Percentiles rank a stretch among this genome's conserved stretches.
Conservation (phyloP, 2,329 filamentous ascomycete genomes). For the Acarospora socialis region DNA sequence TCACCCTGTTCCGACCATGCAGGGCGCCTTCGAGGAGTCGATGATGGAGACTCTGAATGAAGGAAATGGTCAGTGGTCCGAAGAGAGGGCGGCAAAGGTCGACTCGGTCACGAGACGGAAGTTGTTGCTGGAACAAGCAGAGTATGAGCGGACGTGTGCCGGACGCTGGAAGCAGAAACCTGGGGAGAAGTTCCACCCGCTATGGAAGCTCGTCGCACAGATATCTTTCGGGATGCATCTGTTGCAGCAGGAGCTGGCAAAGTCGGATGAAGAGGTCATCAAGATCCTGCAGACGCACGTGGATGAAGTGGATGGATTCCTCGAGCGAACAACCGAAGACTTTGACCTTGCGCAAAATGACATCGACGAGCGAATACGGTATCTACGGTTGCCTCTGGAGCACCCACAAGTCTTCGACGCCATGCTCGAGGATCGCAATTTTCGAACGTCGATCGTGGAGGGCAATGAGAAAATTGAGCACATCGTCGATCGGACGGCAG, state of each 20-base stretch:
- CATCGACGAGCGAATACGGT: constrained; percentile 63
- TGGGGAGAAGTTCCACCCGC: constrained; percentile 67
- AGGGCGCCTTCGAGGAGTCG: constrained; percentile 70
- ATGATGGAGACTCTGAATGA: constrained; percentile 54
- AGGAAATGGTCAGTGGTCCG: constrained; percentile 37
- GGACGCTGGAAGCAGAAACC: constrained; percentile 62
- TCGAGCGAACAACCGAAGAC: constrained; percentile 76
- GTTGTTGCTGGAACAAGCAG: constrained; percentile 51
- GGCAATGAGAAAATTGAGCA: constrained; percentile 88
- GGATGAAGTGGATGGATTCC: constrained; percentile 81
- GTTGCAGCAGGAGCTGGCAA: constrained; percentile 69
- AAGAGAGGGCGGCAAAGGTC: constrained; percentile 41
- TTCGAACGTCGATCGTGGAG: constrained; percentile 66
- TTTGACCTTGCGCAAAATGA: constrained; percentile 65
- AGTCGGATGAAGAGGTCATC: constrained; percentile 76
- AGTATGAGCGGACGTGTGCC: constrained; percentile 57
- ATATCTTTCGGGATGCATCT: constrained; percentile 90
- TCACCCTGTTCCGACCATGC: constrained; percentile 64
- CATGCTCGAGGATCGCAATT: constrained; percentile 73
- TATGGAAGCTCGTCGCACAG: constrained; percentile 82
- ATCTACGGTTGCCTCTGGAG: constrained; percentile 67
- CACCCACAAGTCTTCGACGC: constrained; percentile 72
- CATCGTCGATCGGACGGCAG: constrained; percentile 66
- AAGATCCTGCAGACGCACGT: constrained; percentile 83
- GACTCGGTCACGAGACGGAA: constrained; percentile 38